Evolutionary conservation across 31 red algal species (phyloP).

Genomic region (Porphyra umbilicalis): DNA sequence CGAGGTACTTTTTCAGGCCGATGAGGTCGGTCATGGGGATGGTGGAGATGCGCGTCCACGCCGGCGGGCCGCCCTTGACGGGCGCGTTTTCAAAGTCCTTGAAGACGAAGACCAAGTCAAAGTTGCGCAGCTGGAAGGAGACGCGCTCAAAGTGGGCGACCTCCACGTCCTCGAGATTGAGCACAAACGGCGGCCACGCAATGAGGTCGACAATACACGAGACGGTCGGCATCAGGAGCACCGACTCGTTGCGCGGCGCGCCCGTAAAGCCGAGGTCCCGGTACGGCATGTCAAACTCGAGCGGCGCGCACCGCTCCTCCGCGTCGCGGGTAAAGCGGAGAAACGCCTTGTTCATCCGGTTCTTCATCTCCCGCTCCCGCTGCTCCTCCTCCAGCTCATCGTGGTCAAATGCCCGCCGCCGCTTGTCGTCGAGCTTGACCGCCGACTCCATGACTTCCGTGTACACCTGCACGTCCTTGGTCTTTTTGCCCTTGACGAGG

Average conservation of each 20-base stretch:
- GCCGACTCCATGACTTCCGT: constrained; percentile 89
- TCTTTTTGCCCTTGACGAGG: constrained; percentile 82
- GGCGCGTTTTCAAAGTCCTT: constrained; percentile 77
- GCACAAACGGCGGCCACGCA: constrained; percentile 81
- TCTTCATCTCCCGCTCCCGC: constrained; percentile 82
- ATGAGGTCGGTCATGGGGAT: constrained; percentile 72
- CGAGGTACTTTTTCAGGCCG: constrained; percentile 64
- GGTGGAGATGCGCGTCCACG: constrained; percentile 77
- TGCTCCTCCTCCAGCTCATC: constrained; percentile 97
- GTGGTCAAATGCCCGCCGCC: constrained; percentile 74
- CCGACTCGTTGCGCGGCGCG: constrained; percentile 47
- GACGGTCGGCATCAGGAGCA: constrained; percentile 74
- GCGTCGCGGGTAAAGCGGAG: constrained; percentile 85
- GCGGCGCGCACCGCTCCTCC: constrained; percentile 37
- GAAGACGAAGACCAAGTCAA: constrained; percentile 93
- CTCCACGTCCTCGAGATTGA: constrained; percentile 86
- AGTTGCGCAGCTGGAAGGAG: constrained; percentile 72
- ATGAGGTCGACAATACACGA: constrained; percentile 85
- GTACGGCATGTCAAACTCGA: constrained; percentile 97
- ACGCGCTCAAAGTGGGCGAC: constrained; percentile 94
- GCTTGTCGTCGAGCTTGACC: constrained; percentile 68
- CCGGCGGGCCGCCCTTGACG: constrained; percentile 34
- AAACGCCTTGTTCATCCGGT: constrained; percentile 73
- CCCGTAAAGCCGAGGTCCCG: constrained; percentile 78
- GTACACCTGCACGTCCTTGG: constrained; percentile 91